Evolutionary conservation across 116 monocot genomes (phyloP).

Genomic region (Thalassia testudinum): DNA sequence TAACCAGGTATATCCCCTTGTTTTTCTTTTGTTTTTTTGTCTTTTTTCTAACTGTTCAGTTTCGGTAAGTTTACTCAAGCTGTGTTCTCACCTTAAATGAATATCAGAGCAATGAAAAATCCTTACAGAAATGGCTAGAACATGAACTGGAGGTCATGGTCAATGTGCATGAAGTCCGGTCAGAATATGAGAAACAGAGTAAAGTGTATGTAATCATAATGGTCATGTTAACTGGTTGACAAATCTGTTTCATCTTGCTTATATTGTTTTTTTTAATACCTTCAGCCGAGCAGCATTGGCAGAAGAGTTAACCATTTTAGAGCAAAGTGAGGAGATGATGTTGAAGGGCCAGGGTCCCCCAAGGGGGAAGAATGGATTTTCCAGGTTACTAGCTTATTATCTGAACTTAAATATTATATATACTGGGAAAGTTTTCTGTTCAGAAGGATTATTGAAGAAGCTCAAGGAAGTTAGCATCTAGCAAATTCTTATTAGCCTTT

Average conservation of each 20-base stretch:
- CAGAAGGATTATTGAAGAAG: too few species aligned
- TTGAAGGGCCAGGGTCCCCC: slow-evolving; percentile 28
- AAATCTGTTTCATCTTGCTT: background rate
- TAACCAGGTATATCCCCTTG: slow-evolving; percentile 22
- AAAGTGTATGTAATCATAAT: slow-evolving; percentile 52
- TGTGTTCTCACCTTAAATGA: too few species aligned
- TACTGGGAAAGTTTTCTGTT: too few species aligned
- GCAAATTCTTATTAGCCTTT: too few species aligned
- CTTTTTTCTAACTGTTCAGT: too few species aligned
- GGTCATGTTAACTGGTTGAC: background rate
- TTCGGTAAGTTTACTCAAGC: too few species aligned
- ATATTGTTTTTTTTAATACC: background rate
- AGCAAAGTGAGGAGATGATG: slow-evolving; percentile 47
- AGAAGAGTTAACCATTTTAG: slow-evolving; percentile 68
- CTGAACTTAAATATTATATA: too few species aligned
- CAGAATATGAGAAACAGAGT: slow-evolving; percentile 94
- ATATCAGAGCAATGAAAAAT: slow-evolving; percentile 76
- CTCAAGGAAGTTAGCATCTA: too few species aligned
- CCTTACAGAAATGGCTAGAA: slow-evolving; percentile 85
- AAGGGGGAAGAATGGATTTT: slow-evolving; percentile 59
- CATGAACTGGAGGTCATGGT: slow-evolving; percentile 96
- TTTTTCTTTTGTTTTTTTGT: background rate
- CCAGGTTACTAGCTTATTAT: slow-evolving; percentile 21
- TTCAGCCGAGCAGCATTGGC: slow-evolving; percentile 66
- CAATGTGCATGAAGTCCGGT: slow-evolving; percentile 85